A percentile compares a stretch with the other conserved stretches of the same genome.
These are phyloP conservation scores for Aspergillus oerlinghausenensis DNA, from an alignment of 2,329 filamentous ascomycete species.

Conservation along the genomic window DNA sequence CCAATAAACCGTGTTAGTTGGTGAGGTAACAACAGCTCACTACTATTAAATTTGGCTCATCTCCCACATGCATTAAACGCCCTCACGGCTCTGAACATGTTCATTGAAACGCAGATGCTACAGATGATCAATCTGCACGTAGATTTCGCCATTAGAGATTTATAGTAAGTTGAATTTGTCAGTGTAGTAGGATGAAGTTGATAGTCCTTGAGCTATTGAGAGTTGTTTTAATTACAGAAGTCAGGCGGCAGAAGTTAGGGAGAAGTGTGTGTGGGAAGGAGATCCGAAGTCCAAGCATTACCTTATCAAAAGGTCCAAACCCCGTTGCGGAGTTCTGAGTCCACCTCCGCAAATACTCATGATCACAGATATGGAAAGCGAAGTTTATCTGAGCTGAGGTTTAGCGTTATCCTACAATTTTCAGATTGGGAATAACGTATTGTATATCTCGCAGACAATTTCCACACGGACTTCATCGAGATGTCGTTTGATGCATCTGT, in stretches of 20 bases:
- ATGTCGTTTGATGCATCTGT: slow-evolving; percentile 73
- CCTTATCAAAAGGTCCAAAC: neutral
- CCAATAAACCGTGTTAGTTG: neutral
- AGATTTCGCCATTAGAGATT: neutral
- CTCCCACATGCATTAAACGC: neutral
- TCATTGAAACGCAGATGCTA: neutral
- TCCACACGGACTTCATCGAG: slow-evolving; percentile 7
- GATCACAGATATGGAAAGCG: neutral
- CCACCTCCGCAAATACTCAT: neutral
- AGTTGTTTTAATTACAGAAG: neutral
- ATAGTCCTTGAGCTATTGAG: neutral
- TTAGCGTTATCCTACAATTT: neutral
- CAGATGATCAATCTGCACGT: neutral
- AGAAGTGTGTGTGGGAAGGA: neutral
- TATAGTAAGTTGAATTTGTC: neutral
- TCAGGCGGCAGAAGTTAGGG: neutral
- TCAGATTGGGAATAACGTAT: neutral
- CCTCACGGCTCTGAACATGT: neutral
- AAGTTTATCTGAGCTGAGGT: neutral
- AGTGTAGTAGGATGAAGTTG: neutral
- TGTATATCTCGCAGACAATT: neutral
- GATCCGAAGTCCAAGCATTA: neutral
- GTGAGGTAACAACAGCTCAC: neutral
- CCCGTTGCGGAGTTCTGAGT: neutral
- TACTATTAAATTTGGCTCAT: neutral